Conservation (phyloP, 129 eudicot species). For the Escallonia herrerae region DNA sequence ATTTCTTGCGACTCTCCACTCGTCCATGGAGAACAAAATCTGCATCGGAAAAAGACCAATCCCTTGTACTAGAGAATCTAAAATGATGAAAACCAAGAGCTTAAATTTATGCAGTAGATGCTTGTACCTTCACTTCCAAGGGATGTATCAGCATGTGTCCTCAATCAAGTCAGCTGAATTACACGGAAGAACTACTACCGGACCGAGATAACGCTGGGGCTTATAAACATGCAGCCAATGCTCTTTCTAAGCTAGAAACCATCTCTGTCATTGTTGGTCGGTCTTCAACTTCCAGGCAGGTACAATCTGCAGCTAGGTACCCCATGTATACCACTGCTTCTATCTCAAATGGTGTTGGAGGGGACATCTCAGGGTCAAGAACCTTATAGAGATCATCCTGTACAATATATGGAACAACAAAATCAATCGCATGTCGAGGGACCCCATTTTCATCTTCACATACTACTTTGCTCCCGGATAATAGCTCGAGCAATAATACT, state of each 20-base stretch:
- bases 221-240: conserved; percentile 54
- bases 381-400: conserved; percentile 58
- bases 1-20: no score
- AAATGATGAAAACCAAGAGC: no score
- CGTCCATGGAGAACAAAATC: no score
- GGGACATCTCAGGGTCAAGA: conserved; percentile 57
- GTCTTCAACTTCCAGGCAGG: conserved; percentile 37
- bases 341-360: conserved; percentile 85
- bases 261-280: conserved; percentile 80
- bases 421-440: conserved; percentile 76
- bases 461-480: conserved; percentile 69
- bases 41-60: no score
- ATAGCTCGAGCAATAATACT: conserved; percentile 55
- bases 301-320: conserved; percentile 77
- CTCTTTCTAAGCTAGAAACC: conserved; percentile 58
- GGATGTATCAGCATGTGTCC: no score
- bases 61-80: no score
- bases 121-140: no score
- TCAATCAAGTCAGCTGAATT: neutral
- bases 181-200: conserved; percentile 20
- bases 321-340: conserved; percentile 80
- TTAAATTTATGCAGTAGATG: no score
- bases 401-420: conserved; percentile 51
- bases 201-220: conserved; percentile 34
- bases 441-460: conserved; percentile 51